Conservation (phyloP, 306 rosid genomes). For the Pterocarpus santalinus region DNA sequence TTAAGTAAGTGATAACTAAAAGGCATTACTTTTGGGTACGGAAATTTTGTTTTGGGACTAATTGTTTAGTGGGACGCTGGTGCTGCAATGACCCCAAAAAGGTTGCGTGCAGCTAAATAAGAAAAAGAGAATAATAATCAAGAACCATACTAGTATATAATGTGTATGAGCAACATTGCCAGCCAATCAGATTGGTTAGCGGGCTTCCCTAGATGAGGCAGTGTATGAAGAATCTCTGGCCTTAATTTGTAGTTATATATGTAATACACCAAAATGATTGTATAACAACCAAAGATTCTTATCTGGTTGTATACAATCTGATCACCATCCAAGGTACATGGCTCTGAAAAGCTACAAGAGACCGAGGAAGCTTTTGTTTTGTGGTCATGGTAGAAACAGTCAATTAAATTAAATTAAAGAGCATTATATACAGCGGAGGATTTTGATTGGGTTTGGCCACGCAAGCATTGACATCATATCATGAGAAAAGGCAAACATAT, state of each 20-base stretch:
- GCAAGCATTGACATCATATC: slow-evolving; percentile 31
- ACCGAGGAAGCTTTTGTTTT: slow-evolving; percentile 20
- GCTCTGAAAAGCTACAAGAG: slow-evolving; percentile 37
- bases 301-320: not conserved
- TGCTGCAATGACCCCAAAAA: slow-evolving; percentile 40
- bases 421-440: not conserved
- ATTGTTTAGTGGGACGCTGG: slow-evolving; percentile 23
- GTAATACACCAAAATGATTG: slow-evolving; percentile 5
- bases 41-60: slow-evolving; percentile 25
- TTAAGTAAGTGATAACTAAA: slow-evolving; percentile 17
- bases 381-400: slow-evolving; percentile 2
- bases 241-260: slow-evolving; percentile 12
- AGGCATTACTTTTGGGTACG: slow-evolving; percentile 47
- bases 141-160: not conserved
- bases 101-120: not conserved
- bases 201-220: slow-evolving; percentile 24
- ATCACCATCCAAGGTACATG: slow-evolving; percentile 46
- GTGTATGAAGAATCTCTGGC: slow-evolving; percentile 29
- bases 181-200: slow-evolving; percentile 45
- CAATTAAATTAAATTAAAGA: slow-evolving; percentile 12
- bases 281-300: slow-evolving; percentile 9
- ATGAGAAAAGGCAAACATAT: not conserved
- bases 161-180: slow-evolving; percentile 24
- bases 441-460: slow-evolving; percentile 28
- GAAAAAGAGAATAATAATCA: not conserved